Conservation (phyloP, 306 rosid genomes). For the Cicer cuneatum region DNA sequence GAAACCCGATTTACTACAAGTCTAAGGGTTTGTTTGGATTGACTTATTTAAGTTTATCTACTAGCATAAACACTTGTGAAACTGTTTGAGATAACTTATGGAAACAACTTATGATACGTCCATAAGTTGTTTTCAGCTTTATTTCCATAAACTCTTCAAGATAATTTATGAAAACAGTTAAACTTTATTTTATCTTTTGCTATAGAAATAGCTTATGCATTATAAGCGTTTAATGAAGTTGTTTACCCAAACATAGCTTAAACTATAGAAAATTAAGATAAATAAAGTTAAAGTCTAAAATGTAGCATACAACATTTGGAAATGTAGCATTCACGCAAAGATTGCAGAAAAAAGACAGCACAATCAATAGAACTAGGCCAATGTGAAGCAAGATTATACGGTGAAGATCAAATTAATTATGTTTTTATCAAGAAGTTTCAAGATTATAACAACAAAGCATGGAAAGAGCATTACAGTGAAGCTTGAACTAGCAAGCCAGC, state of each 20-base stretch:
- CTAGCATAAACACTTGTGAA: neutral
- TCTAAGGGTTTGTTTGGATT: constrained; percentile 4
- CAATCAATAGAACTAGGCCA: constrained; percentile 1
- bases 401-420: neutral
- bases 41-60: neutral
- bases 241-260: neutral
- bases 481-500: constrained; percentile 96
- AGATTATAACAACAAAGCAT: constrained; percentile 39
- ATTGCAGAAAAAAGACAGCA: constrained; percentile 29
- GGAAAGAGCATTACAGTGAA: constrained; percentile 63
- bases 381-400: constrained; percentile 7
- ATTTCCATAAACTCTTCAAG: neutral
- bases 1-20: constrained; percentile 20
- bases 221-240: neutral
- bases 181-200: neutral
- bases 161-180: neutral
- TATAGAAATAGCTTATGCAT: neutral
- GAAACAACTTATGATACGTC: neutral
- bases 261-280: too few species aligned
- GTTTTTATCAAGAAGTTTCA: constrained; percentile 34
- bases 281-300: too few species aligned
- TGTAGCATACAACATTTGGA: neutral
- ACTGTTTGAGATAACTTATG: neutral
- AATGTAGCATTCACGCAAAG: constrained; percentile 6
- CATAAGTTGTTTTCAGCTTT: neutral